Percentiles rank a stretch among this genome's conserved stretches.
These are phyloP conservation scores for Jatropha multifida DNA, from an alignment of 441 rosid species.

Conservation along the genomic window DNA sequence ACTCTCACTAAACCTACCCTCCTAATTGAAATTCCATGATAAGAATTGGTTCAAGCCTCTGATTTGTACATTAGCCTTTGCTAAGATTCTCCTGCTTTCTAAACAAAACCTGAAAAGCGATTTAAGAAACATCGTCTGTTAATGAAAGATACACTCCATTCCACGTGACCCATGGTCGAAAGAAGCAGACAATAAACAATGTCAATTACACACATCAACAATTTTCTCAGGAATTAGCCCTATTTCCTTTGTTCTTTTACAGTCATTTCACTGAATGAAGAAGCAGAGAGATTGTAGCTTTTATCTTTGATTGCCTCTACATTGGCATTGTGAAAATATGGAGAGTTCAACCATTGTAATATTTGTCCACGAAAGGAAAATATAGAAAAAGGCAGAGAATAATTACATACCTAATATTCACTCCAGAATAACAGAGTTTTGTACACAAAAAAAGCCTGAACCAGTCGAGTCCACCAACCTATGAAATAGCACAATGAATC, in stretches of 20 bases:
- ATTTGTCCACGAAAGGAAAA: neutral
- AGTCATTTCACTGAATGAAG: neutral
- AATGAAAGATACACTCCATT: neutral
- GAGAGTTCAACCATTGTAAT: neutral
- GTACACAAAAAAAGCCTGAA: slow-evolving; percentile 28
- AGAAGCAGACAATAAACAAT: neutral
- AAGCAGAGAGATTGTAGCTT: neutral
- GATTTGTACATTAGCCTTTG: slow-evolving; percentile 37
- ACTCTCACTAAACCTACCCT: slow-evolving; percentile 1
- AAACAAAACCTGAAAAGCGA: slow-evolving; percentile 29
- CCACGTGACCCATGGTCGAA: neutral
- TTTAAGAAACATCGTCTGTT: neutral
- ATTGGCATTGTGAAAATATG: too few relatives aligned
- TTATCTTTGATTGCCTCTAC: neutral
- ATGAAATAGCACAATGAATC: slow-evolving; percentile 9
- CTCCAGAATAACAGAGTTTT: slow-evolving; percentile 21
- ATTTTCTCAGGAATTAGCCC: too few relatives aligned
- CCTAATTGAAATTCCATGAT: slow-evolving; percentile 3
- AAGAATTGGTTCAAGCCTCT: slow-evolving; percentile 34
- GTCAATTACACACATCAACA: too few relatives aligned
- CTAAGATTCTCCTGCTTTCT: slow-evolving; percentile 15
- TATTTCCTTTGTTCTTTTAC: neutral
- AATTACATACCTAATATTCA: slow-evolving; percentile 27
- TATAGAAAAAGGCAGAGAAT: neutral
- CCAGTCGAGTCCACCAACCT: slow-evolving; percentile 22